Conservation (phyloP, 208 protist species). For the Angomonas deanei region DNA sequence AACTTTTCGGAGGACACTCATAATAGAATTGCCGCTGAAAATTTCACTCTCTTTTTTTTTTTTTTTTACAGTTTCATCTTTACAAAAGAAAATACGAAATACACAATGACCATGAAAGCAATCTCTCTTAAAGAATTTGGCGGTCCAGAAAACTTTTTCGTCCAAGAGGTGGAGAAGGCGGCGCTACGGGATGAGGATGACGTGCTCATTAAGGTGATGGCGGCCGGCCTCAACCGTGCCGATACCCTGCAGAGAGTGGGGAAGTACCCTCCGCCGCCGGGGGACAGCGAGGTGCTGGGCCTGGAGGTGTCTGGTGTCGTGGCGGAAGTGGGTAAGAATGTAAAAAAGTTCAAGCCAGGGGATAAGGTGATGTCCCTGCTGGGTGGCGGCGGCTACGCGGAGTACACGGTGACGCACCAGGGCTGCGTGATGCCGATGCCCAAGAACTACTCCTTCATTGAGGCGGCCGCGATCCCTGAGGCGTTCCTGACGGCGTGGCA, state of each 20-base stretch:
- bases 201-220: slow-evolving; percentile 84
- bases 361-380: slow-evolving; percentile 87
- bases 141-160: slow-evolving; percentile 42
- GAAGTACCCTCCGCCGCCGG: slow-evolving; percentile 84
- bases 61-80: slow-evolving; percentile 2
- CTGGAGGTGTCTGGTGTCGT: slow-evolving; percentile 89
- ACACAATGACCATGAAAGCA: slow-evolving; percentile 49
- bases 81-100: slow-evolving; percentile 1
- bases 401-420: slow-evolving; percentile 79
- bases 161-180: slow-evolving; percentile 40
- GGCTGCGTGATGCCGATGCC: slow-evolving; percentile 80
- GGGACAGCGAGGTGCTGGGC: slow-evolving; percentile 74
- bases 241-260: slow-evolving; percentile 79
- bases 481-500: slow-evolving; percentile 92
- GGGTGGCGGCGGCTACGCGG: slow-evolving; percentile 87
- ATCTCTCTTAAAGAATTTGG: slow-evolving; percentile 77
- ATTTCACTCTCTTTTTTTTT: slow-evolving; percentile 4
- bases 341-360: slow-evolving; percentile 69
- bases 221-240: slow-evolving; percentile 85
- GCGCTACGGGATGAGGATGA: slow-evolving; percentile 28
- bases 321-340: slow-evolving; percentile 44
- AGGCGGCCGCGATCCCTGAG: slow-evolving; percentile 89
- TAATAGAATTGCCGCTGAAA: too few relatives aligned
- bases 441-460: slow-evolving; percentile 69
- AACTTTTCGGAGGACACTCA: too few relatives aligned